Conservation (phyloP, 2,329 filamentous ascomycete genomes). For the Xylogone sp. region DNA sequence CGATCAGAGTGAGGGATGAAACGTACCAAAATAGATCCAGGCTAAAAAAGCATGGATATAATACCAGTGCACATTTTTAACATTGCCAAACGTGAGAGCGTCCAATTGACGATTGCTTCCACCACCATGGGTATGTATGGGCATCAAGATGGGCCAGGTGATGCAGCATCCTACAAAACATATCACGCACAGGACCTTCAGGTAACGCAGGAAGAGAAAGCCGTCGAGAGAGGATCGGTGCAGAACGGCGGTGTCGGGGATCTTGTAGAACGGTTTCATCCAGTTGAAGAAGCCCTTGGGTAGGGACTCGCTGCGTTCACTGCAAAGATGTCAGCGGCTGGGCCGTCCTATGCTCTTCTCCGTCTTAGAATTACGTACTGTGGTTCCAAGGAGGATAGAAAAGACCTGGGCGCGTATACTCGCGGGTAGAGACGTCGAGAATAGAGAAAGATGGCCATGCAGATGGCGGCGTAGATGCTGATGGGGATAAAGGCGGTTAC, state of each 20-base stretch:
- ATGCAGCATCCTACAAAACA: constrained; percentile 58
- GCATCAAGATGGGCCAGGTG: constrained; percentile 63
- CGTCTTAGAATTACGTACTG: constrained; percentile 38
- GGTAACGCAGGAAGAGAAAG: constrained; percentile 61
- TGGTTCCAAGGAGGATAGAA: constrained; percentile 44
- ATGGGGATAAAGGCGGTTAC: constrained; percentile 52
- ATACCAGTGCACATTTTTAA: constrained; percentile 45
- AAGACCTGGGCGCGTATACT: constrained; percentile 53
- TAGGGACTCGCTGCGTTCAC: constrained; percentile 26
- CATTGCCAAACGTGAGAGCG: constrained; percentile 56
- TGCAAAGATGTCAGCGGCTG: constrained; percentile 11
- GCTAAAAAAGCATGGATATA: constrained; percentile 60
- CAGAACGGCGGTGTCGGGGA: constrained; percentile 40
- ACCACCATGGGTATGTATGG: constrained; percentile 60
- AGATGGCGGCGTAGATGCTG: constrained; percentile 42
- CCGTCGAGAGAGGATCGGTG: constrained; percentile 65
- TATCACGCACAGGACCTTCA: constrained; percentile 58
- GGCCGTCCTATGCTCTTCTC: too few relatives aligned
- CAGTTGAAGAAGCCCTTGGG: constrained; percentile 32
- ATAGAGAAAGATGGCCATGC: constrained; percentile 47
- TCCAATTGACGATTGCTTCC: constrained; percentile 51
- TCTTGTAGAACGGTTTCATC: constrained; percentile 28
- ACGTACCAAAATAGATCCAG: constrained; percentile 55
- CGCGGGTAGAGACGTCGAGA: constrained; percentile 44
- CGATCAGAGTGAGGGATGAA: too few relatives aligned